Evolutionary conservation across 345 rosid genomes (phyloP), one percentile per base, ranked within the genome.

Genomic region (Brassica napus): DNA sequence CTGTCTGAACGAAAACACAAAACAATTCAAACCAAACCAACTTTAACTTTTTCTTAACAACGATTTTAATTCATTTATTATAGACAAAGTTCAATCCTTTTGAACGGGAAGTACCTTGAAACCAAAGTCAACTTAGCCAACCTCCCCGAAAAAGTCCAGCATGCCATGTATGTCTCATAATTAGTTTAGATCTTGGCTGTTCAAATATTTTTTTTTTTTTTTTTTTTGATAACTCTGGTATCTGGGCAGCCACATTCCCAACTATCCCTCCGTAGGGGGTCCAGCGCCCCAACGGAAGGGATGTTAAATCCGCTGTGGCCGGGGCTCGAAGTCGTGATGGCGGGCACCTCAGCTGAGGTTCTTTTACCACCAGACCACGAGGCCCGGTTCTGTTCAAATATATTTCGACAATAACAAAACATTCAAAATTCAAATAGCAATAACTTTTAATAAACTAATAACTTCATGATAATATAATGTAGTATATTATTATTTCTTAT

Each of bases 61-160:
- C 14, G 0, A 10, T 11, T 73, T 73, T 9, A 49, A 42, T 7
- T 75, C 15, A 6, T 35, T 75, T 3, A 35, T 54, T 26, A 14
- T 21, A 64, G 18, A 7, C 32, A 14, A 34, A 65, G 26, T 26
- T 34, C 55, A 35, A 39, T 68, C 65, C 9, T 24, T n/a, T 32
- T 34, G 8, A 49, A 49, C 1, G 52, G 52, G 3, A 65, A 3
- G 15, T 35, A 65, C 26, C 8, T 65, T 18, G 69, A 35, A 23
- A 14, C 24, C 24, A 30, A 69, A 69, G 60, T 69, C 73, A 52
- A 69, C 42, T 52, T 28, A 28, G 44, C 26, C 73, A 15, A 69
- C 23, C 37, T 52, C 62, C 62, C 42, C 42, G 14, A 47, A 15
- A 26, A 69, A 47, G 49, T 18, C 61, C 61, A 60, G 32, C 65